Evolutionary conservation across 805 yeast species (phyloP).

Genomic region (Zygoascus ofunaensis): DNA sequence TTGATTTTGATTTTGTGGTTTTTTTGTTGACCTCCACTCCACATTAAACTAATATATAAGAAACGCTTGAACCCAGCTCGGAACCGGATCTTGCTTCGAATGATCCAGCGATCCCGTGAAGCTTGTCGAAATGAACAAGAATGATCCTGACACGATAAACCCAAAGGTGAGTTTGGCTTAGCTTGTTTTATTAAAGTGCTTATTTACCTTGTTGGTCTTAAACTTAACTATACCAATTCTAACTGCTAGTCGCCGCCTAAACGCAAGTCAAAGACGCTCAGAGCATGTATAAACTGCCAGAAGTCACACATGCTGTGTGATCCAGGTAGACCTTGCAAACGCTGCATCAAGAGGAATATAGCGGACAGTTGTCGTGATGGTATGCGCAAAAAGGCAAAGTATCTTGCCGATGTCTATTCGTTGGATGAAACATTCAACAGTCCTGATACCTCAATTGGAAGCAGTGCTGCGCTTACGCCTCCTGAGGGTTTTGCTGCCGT

Average conservation of each 20-base stretch:
- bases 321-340: slow-evolving; percentile 59
- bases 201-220: too few relatives aligned
- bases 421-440: not conserved
- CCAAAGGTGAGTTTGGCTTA: too few relatives aligned
- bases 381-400: slow-evolving; percentile 67
- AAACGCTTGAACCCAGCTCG: too few relatives aligned
- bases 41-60: too few relatives aligned
- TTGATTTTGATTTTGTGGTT: too few relatives aligned
- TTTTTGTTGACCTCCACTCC: too few relatives aligned
- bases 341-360: slow-evolving; percentile 62
- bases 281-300: slow-evolving; percentile 85
- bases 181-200: too few relatives aligned
- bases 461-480: slow-evolving; percentile 11
- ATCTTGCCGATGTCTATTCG: slow-evolving; percentile 49
- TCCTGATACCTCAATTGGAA: not conserved
- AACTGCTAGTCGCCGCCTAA: not conserved
- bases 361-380: slow-evolving; percentile 70
- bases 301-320: slow-evolving; percentile 86
- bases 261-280: slow-evolving; percentile 47
- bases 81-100: too few relatives aligned
- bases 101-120: too few relatives aligned
- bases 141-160: too few relatives aligned
- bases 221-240: too few relatives aligned
- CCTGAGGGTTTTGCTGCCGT: slow-evolving; percentile 10
- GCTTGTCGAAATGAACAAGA: too few relatives aligned